phyloP scores from a whole-genome alignment of 441 rosid genomes.

The Geranium incanum region DNA sequence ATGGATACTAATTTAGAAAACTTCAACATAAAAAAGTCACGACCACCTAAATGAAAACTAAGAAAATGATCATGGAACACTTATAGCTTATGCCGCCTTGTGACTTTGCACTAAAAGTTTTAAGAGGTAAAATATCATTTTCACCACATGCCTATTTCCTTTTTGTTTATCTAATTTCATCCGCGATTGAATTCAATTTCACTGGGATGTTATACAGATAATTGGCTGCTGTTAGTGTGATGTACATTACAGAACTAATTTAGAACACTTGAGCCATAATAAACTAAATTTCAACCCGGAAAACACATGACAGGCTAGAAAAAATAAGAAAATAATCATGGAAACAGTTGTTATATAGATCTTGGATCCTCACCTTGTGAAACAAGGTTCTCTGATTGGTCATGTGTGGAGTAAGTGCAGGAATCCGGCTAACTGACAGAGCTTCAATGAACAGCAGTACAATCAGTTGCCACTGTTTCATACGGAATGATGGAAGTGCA shows the following conservation, averaged over 20 bases:
- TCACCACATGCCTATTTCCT: neutral
- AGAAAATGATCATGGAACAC: neutral
- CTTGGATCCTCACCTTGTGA: slow-evolving; percentile 37
- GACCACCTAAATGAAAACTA: neutral
- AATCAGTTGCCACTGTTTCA: slow-evolving; percentile 73
- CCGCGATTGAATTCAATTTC: neutral
- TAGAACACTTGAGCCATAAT: neutral
- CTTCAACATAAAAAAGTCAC: neutral
- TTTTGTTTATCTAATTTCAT: neutral
- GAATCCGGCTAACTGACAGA: slow-evolving; percentile 60
- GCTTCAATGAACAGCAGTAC: slow-evolving; percentile 69
- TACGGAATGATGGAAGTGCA: slow-evolving; percentile 58
- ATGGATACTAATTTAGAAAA: no score
- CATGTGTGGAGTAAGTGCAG: slow-evolving; percentile 48
- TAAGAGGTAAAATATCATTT: neutral
- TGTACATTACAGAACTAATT: neutral
- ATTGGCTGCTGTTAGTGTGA: neutral
- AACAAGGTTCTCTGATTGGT: slow-evolving; percentile 43
- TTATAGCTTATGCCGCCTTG: neutral
- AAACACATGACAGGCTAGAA: neutral
- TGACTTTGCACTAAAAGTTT: neutral
- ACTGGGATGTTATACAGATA: neutral
- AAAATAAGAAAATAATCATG: neutral
- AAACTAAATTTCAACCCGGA: neutral
- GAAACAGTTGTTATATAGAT: slow-evolving; percentile 3